Conservation (phyloP, 148 eudicot genomes). For the Talinum fruticosum region DNA sequence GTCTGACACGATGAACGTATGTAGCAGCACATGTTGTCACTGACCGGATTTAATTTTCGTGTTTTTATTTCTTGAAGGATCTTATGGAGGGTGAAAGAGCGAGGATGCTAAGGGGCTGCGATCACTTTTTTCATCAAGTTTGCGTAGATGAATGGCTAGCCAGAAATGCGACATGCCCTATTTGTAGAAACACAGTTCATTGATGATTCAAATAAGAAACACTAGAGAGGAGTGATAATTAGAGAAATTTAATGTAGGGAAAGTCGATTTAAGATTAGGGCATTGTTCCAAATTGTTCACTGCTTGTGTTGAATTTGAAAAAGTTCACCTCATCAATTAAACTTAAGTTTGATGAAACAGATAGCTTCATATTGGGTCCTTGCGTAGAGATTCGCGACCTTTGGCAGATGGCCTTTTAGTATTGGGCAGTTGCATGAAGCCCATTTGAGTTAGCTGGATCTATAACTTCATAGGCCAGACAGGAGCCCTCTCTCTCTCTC, state of each 20-base stretch:
- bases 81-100: slow-evolving; percentile 30
- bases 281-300: neutral
- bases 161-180: slow-evolving; percentile 40
- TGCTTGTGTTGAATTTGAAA: neutral
- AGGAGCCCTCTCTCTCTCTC: too few relatives aligned
- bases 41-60: too few relatives aligned
- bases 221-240: neutral
- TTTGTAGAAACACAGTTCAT: slow-evolving; percentile 35
- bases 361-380: neutral
- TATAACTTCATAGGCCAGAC: too few relatives aligned
- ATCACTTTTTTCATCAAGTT: slow-evolving; percentile 36
- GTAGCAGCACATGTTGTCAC: neutral
- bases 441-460: too few relatives aligned
- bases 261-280: neutral
- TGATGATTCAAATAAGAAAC: neutral
- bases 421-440: neutral
- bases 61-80: slow-evolving; percentile 19
- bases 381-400: too few relatives aligned
- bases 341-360: neutral
- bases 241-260: neutral
- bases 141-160: slow-evolving; percentile 48
- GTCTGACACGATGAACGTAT: too few relatives aligned
- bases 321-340: neutral
- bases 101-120: slow-evolving; percentile 32
- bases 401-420: too few relatives aligned